phyloP scores from a whole-genome alignment of 345 rosid genomes.

The Eucalyptus rudis region DNA sequence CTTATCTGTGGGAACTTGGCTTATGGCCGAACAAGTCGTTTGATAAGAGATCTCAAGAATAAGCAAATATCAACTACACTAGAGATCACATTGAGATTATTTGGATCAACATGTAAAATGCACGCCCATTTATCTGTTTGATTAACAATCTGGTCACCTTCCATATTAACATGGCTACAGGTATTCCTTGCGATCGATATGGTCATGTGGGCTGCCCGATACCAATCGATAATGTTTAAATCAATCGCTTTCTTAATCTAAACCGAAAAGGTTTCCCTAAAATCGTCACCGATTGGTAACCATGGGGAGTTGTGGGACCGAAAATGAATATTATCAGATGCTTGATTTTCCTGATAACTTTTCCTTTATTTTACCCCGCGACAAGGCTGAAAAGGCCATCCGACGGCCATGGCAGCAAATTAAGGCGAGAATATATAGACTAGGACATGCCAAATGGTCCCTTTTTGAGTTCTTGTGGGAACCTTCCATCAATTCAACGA shows the following conservation, averaged over 20 bases:
- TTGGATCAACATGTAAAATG: not conserved
- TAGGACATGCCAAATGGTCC: not conserved
- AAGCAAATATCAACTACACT: not conserved
- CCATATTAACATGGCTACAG: not conserved
- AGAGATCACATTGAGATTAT: not conserved
- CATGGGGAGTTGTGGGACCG: not conserved
- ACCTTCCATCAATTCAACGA: not conserved
- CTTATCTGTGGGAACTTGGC: not conserved
- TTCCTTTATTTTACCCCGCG: not conserved
- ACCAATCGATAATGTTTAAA: not conserved
- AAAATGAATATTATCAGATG: not conserved
- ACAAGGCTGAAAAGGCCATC: not conserved
- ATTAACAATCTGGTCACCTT: not conserved
- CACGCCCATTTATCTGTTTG: not conserved
- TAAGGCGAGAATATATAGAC: not conserved
- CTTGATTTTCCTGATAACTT: not conserved
- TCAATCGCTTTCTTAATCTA: not conserved
- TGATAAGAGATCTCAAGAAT: not conserved
- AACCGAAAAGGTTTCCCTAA: not conserved
- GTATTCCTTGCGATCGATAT: not conserved
- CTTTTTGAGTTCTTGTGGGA: not conserved
- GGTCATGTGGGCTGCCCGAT: not conserved
- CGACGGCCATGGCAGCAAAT: not conserved
- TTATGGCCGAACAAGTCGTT: not conserved
- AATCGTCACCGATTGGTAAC: not conserved